Base-by-base conservation (phyloP, 768 basidiomycete genomes). In the Termitomyces sp. region DNA sequence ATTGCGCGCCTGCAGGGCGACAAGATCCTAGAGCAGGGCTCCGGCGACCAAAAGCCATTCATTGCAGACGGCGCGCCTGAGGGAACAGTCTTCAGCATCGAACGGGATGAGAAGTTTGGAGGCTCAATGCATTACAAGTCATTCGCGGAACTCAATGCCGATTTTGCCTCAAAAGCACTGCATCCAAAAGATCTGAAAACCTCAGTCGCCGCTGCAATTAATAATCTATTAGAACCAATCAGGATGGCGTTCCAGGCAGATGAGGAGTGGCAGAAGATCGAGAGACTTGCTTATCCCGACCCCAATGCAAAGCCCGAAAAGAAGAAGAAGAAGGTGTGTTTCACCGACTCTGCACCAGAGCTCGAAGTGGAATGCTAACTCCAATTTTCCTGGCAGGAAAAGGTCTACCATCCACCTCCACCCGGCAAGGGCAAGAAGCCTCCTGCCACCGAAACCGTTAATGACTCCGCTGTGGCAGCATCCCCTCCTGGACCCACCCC, bases 161-260 rank as follows among this genome's bases (percentile, higher is more conserved):
- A 89, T 52, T 99, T 94, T 67, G 82, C 77, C 30, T 79, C 76
- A 56, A 88, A 85, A 72, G 81, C 82, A 60, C 64, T 99, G 4
- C 94, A 97, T 69, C 97, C 97, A 7, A 86, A 84, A 32, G 97
- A 97, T 70, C 73, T 98, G 67, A 99, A 99, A 77, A 71, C 70
- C 3, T 80, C 84, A 0, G 91, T 96, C 16, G 79, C 81, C 42
- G 82, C 85, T 34, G 86, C 84, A 12, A 85, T 98, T 67, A 79
- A 82, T 65, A 76, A 76, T 25, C 73, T 99, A 42, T 72, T 98
- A 55, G 84, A 82, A 19, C 95, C 96, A 0, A 86, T 99, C 48
- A 81, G 88, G 60, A 81, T 84, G 60, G 80, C 83, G 50, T 98
- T 92, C 65, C 79, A 86, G 63, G 81, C 74, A 60, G 84, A 83